A percentile compares a stretch with the other conserved stretches of the same genome.
Conservation (phyloP, 2,329 filamentous ascomycete species). For the Orbilia brochopaga region DNA sequence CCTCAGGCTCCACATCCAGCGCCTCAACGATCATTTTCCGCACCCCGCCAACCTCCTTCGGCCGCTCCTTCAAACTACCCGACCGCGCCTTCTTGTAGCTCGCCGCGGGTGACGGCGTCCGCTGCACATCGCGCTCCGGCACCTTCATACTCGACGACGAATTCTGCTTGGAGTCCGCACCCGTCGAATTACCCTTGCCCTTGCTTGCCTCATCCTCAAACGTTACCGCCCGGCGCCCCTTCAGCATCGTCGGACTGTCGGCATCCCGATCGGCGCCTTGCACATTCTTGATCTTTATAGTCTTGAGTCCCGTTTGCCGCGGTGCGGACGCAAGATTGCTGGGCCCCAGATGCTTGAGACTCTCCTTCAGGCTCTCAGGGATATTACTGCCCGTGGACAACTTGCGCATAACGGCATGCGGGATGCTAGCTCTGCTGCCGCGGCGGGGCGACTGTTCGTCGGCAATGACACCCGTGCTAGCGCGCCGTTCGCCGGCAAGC, state of each 20-base stretch:
- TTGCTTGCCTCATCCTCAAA: conserved; percentile 19
- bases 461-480: conserved; percentile 59
- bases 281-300: conserved; percentile 70
- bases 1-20: conserved; percentile 57
- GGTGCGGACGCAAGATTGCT: conserved; percentile 72
- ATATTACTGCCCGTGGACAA: conserved; percentile 37
- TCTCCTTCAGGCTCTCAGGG: conserved; percentile 66
- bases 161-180: conserved; percentile 6
- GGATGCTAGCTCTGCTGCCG: conserved; percentile 43
- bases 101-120: conserved; percentile 60
- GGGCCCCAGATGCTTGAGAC: conserved; percentile 69
- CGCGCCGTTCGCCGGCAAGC: conserved; percentile 12
- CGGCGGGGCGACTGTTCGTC: conserved; percentile 57
- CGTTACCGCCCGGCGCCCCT: conserved; percentile 24
- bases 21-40: conserved; percentile 77
- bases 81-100: conserved; percentile 63
- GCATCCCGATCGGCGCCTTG: conserved; percentile 18
- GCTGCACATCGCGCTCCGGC: conserved; percentile 56
- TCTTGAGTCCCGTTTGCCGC: conserved; percentile 67
- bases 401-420: conserved; percentile 52
- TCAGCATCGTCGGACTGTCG: conserved; percentile 13
- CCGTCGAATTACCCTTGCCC: neutral
- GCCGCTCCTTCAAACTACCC: conserved; percentile 78
- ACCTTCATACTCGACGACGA: conserved; percentile 44
- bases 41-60: conserved; percentile 74